These are phyloP conservation scores for Globisporangium splendens DNA, from an alignment of 352 stramenopile species.

Conservation along the genomic window DNA sequence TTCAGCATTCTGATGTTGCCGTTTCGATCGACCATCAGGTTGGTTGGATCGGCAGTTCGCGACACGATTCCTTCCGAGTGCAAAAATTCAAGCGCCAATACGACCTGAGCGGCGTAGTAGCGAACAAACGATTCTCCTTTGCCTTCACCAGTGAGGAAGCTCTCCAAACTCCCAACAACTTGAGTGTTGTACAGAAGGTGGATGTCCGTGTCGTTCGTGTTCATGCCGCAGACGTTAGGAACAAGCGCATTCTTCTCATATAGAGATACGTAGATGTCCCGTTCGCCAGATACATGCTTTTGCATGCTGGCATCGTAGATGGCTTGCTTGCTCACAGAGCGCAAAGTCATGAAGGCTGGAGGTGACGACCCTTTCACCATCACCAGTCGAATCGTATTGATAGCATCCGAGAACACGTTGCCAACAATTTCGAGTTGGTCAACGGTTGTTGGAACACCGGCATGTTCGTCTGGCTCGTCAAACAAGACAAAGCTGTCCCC, in stretches of 20 bases:
- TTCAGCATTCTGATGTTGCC: conserved; percentile 84
- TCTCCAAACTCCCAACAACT: conserved; percentile 81
- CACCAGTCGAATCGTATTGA: conserved; percentile 71
- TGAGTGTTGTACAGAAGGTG: conserved; percentile 79
- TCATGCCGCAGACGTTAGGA: conserved; percentile 64
- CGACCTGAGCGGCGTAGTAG: conserved; percentile 84
- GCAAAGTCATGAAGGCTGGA: conserved; percentile 62
- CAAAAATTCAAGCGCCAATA: conserved; percentile 79
- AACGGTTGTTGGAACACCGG: conserved; percentile 41
- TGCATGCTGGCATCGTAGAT: conserved; percentile 80
- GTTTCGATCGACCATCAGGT: conserved; percentile 75
- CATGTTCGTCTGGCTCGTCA: conserved; percentile 37
- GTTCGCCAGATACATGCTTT: conserved; percentile 75
- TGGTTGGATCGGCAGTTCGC: conserved; percentile 72
- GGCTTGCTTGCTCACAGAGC: conserved; percentile 76
- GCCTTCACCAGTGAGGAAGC: conserved; percentile 60
- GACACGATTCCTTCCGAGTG: conserved; percentile 81
- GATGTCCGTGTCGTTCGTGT: conserved; percentile 77
- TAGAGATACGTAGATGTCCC: conserved; percentile 80
- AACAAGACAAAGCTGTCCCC: conserved; percentile 53
- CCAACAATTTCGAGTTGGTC: conserved; percentile 69
- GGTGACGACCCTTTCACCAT: conserved; percentile 54
- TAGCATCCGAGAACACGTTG: conserved; percentile 70
- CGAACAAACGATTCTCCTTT: conserved; percentile 78
- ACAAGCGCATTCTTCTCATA: conserved; percentile 77